Percentiles rank a stretch among this genome's conserved stretches.
Evolutionary conservation across 1,284 basidiomycete genomes (phyloP).

Genomic region (Apiotrichum laibachii): DNA sequence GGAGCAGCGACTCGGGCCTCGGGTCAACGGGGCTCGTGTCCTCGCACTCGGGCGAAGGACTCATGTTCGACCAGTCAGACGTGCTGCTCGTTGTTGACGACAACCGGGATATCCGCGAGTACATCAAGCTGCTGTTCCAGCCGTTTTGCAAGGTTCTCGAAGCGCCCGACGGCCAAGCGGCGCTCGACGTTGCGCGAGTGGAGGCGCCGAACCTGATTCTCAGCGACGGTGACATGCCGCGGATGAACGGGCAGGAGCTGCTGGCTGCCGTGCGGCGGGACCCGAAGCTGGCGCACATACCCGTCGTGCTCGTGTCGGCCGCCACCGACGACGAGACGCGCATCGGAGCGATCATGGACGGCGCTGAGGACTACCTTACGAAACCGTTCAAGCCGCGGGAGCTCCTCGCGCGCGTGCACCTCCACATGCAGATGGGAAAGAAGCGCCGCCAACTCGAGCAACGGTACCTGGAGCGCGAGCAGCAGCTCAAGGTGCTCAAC

Average conservation of each 20-base stretch:
- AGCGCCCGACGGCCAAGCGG: constrained; percentile 43
- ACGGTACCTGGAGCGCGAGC: constrained; percentile 28
- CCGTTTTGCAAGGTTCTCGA: constrained; percentile 42
- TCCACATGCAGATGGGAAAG: constrained; percentile 37
- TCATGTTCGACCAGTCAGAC: constrained; percentile 30
- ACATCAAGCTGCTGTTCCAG: constrained; percentile 31
- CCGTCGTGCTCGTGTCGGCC: constrained; percentile 23
- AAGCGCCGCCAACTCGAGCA: constrained; percentile 26
- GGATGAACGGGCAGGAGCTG: constrained; percentile 24
- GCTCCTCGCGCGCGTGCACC: constrained; percentile 44
- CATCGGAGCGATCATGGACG: constrained; percentile 35
- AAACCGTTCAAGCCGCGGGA: constrained; percentile 42
- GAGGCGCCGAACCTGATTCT: constrained; percentile 26
- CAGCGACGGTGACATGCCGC: constrained; percentile 41
- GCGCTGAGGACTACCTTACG: constrained; percentile 44
- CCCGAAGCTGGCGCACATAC: constrained; percentile 12
- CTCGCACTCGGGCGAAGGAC: constrained; percentile 4
- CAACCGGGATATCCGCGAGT: constrained; percentile 34
- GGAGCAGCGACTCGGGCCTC: background rate
- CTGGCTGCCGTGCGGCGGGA: constrained; percentile 13
- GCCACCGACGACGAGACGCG: constrained; percentile 23
- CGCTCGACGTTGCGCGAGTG: constrained; percentile 31
- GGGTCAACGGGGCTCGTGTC: no score
- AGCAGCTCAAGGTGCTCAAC: constrained; percentile 34
- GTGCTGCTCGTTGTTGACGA: constrained; percentile 33